phyloP scores from a whole-genome alignment of 352 stramenopile genomes.

The Phytophthora meadii region DNA sequence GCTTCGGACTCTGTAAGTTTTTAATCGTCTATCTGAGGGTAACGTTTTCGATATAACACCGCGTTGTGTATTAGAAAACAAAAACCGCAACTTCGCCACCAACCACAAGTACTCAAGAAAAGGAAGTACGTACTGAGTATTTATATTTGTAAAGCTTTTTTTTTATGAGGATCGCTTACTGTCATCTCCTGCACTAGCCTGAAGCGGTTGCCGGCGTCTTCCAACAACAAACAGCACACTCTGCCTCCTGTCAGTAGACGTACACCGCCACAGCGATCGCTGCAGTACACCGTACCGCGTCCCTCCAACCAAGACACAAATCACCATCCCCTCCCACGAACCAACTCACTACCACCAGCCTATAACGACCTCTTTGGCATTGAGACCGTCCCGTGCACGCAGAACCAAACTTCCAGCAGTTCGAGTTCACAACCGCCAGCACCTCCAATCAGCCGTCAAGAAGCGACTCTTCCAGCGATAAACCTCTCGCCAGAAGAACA shows the following conservation, averaged over 20 bases:
- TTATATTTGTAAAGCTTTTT: background rate
- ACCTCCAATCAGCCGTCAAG: background rate
- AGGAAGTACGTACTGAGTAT: slow-evolving; percentile 24
- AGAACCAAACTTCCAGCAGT: slow-evolving; percentile 10
- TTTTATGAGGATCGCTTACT: background rate
- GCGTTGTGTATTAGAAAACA: slow-evolving; percentile 14
- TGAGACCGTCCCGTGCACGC: slow-evolving; percentile 51
- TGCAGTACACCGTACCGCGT: slow-evolving; percentile 32
- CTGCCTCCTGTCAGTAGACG: slow-evolving; percentile 38
- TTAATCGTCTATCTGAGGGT: background rate
- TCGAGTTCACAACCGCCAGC: slow-evolving; percentile 2
- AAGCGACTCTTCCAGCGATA: background rate
- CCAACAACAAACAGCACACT: slow-evolving; percentile 17
- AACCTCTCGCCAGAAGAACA: slow-evolving; percentile 51
- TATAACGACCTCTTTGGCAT: slow-evolving; percentile 76
- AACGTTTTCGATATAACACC: background rate
- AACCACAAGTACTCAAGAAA: slow-evolving; percentile 28
- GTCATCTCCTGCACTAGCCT: background rate
- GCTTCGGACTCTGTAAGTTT: slow-evolving; percentile 30
- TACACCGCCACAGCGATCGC: slow-evolving; percentile 12
- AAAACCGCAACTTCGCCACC: slow-evolving; percentile 17
- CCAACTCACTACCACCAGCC: slow-evolving; percentile 49
- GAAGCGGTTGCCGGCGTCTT: slow-evolving; percentile 8
- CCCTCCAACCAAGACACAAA: slow-evolving; percentile 23
- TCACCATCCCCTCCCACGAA: slow-evolving; percentile 20